Evolutionary conservation across 192 early-diverging fungal species (phyloP).

Genomic region (Backusella luteola): DNA sequence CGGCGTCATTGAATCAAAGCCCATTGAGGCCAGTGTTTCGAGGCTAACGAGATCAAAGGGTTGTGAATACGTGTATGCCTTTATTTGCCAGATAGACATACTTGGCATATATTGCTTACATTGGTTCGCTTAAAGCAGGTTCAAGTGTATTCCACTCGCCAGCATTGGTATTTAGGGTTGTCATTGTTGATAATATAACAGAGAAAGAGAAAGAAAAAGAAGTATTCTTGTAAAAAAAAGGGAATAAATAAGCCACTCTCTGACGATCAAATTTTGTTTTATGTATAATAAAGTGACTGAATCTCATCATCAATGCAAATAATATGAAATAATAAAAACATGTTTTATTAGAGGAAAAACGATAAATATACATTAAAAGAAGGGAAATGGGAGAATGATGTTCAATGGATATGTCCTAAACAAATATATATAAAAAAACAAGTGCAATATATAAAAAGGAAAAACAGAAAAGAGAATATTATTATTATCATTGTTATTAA

Average conservation of each 20-base stretch:
- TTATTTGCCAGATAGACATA: neutral
- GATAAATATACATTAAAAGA: neutral
- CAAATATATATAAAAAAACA: neutral
- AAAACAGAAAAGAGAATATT: neutral
- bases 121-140: conserved; percentile 25
- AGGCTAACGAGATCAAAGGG: conserved; percentile 33
- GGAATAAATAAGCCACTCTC: neutral
- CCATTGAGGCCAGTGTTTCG: conserved; percentile 59
- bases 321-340: neutral
- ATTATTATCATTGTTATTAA: neutral
- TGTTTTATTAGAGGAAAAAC: too few relatives aligned
- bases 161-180: conserved; percentile 26
- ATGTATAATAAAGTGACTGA: neutral
- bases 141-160: conserved; percentile 27
- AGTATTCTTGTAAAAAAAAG: neutral
- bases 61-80: neutral
- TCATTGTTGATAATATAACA: neutral
- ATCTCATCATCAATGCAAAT: neutral
- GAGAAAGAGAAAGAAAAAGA: neutral
- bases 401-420: neutral
- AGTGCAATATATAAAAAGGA: neutral
- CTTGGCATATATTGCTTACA: conserved; percentile 31
- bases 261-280: neutral
- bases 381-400: neutral
- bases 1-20: conserved; percentile 89